Percentiles rank a stretch among this genome's conserved stretches.
phyloP scores from a whole-genome alignment of 75 land plant species.

The Pinus taeda region DNA sequence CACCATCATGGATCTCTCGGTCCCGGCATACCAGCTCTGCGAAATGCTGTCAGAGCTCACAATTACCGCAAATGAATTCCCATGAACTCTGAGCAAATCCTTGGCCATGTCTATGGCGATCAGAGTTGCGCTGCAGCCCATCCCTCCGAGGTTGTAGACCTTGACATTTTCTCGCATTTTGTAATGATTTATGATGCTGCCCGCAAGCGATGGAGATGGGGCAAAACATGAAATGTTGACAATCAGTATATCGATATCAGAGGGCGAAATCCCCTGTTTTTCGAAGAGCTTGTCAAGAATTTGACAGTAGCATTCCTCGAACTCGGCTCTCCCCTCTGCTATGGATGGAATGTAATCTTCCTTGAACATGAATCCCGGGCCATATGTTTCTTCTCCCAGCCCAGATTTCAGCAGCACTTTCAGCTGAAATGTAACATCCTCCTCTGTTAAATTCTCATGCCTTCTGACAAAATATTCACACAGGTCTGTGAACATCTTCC shows the following conservation, averaged over 20 bases:
- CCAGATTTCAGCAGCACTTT: constrained; percentile 46
- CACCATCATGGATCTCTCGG: constrained; percentile 47
- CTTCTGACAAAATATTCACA: constrained; percentile 26
- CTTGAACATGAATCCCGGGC: constrained; percentile 26
- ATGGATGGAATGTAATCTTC: constrained; percentile 1
- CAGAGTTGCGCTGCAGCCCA: constrained; percentile 70
- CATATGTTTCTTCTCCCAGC: constrained; percentile 59
- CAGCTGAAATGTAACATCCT: constrained; percentile 31
- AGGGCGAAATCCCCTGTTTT: constrained; percentile 33
- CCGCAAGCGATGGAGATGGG: constrained; percentile 49
- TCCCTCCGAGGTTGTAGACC: constrained; percentile 52
- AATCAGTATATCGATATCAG: constrained; percentile 48
- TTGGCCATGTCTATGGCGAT: constrained; percentile 38
- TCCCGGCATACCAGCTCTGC: constrained; percentile 59
- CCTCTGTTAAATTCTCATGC: constrained; percentile 23
- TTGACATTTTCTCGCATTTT: constrained; percentile 40
- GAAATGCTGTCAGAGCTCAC: constrained; percentile 51
- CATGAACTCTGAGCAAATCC: constrained; percentile 24
- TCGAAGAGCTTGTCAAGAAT: constrained; percentile 50
- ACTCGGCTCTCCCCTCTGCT: constrained; percentile 41
- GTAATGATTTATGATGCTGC: constrained; percentile 46
- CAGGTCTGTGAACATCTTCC: constrained; percentile 30
- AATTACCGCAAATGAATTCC: constrained; percentile 30
- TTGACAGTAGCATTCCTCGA: constrained; percentile 42
- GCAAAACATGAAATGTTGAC: constrained; percentile 54